Conservation (phyloP, 2,329 filamentous ascomycete genomes). For the Cladobotryum protrusum region DNA sequence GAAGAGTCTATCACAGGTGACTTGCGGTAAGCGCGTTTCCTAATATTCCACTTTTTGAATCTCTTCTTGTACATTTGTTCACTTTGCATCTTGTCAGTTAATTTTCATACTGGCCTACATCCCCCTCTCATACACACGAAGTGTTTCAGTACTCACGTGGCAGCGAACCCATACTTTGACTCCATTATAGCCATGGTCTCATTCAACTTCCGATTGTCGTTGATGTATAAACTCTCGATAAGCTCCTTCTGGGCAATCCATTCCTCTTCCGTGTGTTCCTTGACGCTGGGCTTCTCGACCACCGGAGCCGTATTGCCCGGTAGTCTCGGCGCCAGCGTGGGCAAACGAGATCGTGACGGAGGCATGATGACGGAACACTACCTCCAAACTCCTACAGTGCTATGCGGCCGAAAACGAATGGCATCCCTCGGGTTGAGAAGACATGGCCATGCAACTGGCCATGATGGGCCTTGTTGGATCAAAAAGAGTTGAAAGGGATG, state of each 20-base stretch:
- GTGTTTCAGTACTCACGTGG: constrained; percentile 26
- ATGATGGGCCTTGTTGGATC: constrained; percentile 3
- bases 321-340: constrained; percentile 28
- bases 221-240: constrained; percentile 29
- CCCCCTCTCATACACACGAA: background rate
- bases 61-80: constrained; percentile 37
- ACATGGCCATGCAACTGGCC: constrained; percentile 8
- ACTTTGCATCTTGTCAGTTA: constrained; percentile 15
- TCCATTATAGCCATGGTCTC: constrained; percentile 32
- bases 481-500: constrained; percentile 1
- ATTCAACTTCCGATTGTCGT: constrained; percentile 29
- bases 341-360: constrained; percentile 18
- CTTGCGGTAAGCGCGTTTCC: constrained; percentile 31
- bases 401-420: constrained; percentile 5
- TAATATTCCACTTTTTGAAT: constrained; percentile 33
- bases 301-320: constrained; percentile 21
- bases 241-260: constrained; percentile 28
- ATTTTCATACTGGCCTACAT: background rate
- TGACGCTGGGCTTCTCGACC: constrained; percentile 21
- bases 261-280: constrained; percentile 31
- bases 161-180: constrained; percentile 28
- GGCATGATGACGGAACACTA: constrained; percentile 8
- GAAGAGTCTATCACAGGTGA: background rate
- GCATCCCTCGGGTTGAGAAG: constrained; percentile 1
- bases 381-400: background rate